phyloP scores from a whole-genome alignment of 345 rosid species.

The Arabis hirsuta region DNA sequence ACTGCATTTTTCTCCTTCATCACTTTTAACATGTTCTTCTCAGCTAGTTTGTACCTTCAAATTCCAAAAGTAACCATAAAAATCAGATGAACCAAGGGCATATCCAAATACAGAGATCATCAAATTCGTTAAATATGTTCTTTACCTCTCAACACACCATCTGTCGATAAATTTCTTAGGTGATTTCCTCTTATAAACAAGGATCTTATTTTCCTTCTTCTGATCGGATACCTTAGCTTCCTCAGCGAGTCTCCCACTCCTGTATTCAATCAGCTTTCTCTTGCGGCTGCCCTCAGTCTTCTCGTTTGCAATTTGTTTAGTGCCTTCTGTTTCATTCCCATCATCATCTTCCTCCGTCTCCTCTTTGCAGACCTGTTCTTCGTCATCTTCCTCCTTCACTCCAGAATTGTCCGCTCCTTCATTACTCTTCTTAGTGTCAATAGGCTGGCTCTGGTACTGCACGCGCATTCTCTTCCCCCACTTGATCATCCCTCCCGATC shows the following conservation, averaged over 20 bases:
- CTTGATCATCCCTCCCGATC: constrained; percentile 51
- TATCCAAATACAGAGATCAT: constrained; percentile 14
- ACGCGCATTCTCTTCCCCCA: constrained; percentile 85
- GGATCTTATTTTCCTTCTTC: constrained; percentile 47
- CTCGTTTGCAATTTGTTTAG: constrained; percentile 17
- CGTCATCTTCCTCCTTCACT: constrained; percentile 38
- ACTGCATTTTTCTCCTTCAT: constrained; percentile 81
- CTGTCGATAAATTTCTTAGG: constrained; percentile 55
- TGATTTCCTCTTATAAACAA: constrained; percentile 49
- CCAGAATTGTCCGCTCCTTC: constrained; percentile 21
- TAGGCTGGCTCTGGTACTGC: constrained; percentile 47
- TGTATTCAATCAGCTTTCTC: constrained; percentile 47
- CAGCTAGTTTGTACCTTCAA: constrained; percentile 83
- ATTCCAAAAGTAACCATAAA: constrained; percentile 13
- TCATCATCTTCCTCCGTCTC: constrained; percentile 28
- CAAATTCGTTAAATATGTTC: not conserved
- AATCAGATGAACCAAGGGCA: not conserved
- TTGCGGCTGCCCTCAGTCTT: constrained; percentile 33
- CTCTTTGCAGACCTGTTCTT: constrained; percentile 23
- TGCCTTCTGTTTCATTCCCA: constrained; percentile 25
- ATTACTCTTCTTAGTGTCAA: constrained; percentile 27
- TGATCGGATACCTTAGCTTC: constrained; percentile 44
- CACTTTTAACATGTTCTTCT: constrained; percentile 80
- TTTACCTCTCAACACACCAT: constrained; percentile 84
- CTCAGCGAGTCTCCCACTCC: constrained; percentile 31